Evolutionary conservation across 164 flowering plant species (phyloP), one percentile per base, ranked within the genome.

Genomic region (Hamamelis virginiana): DNA sequence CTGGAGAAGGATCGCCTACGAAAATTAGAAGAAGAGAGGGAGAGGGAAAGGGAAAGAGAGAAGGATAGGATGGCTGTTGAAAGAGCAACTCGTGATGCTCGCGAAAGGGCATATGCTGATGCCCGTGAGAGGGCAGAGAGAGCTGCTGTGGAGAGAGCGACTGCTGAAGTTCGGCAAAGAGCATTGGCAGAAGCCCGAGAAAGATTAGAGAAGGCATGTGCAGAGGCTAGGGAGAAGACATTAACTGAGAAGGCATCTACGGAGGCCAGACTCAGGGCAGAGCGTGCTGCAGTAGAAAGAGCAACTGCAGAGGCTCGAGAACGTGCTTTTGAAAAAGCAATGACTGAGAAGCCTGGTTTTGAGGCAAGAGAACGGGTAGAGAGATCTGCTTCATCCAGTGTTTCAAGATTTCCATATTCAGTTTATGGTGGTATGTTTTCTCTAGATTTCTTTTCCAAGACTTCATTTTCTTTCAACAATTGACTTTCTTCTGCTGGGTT

Each of bases 11-110:
- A 84, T 16, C 75, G 73, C 21, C 69, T 77, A 10, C 76, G 81
- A 68, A 80, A 74, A 71, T 6, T 87, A 11, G 84, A 88, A 72
- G 90, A 83, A 77, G 90, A 88, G 72, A 80, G 77, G 71, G 90
- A 88, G 65, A 79, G 89, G 68, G 87, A 86, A 65, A 82, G 89
- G 69, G 91, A 86, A 70, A 84, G 89, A 66, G 87, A 82, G 48
- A 87, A 89, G 82, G 93, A 89, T 70, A 81, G 91, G 63, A 86
- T 80, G 85, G 86, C 81, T 67, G 83, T 86, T 72, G 88, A 82
- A 61, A 72, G 70, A 53, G 79, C 80, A 48, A 67, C 73, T 0
- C 75, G 61, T 69, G 85, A 79, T 69, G 82, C 74, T 56, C 86
- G 80, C 51, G 85, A 82, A 28, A 68, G 74, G 27, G 79, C 69